These are phyloP conservation scores for Aspergillus ochraceus DNA, from an alignment of 2,329 filamentous ascomycete species.

Conservation along the genomic window DNA sequence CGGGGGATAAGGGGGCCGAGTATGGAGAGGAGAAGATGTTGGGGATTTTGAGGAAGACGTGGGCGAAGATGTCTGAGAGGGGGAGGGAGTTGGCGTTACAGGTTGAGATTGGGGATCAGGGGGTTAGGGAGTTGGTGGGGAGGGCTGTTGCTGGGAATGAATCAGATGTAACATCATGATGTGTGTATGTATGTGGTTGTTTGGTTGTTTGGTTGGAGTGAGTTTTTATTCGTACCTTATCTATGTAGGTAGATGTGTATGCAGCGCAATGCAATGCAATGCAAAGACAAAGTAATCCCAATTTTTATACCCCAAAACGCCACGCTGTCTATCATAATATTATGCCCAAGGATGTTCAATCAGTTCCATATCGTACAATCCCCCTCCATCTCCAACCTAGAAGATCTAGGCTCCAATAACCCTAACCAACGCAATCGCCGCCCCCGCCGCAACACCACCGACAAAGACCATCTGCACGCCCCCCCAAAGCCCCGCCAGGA, in stretches of 20 bases:
- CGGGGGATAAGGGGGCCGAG: conserved; percentile 48
- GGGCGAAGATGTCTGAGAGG: conserved; percentile 69
- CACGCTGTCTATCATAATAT: background rate
- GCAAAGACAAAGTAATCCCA: background rate
- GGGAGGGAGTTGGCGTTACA: conserved; percentile 65
- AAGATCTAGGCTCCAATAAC: conserved; percentile 40
- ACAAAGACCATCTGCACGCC: conserved; percentile 65
- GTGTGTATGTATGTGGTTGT: background rate
- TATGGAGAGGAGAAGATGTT: conserved; percentile 72
- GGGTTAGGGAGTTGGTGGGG: conserved; percentile 60
- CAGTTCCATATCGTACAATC: too few species aligned
- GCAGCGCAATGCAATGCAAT: background rate
- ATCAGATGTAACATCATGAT: background rate
- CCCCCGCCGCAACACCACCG: conserved; percentile 65
- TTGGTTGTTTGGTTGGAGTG: too few species aligned
- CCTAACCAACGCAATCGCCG: conserved; percentile 64
- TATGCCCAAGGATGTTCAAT: too few species aligned
- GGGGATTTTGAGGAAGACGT: conserved; percentile 69
- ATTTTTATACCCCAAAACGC: background rate
- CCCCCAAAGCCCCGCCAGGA: conserved; percentile 57
- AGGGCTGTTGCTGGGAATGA: conserved; percentile 53
- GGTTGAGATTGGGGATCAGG: conserved; percentile 63
- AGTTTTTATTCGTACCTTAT: too few species aligned
- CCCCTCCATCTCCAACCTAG: too few species aligned
- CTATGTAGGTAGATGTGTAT: background rate